These are phyloP conservation scores for Colletotrichum musicola DNA, from an alignment of 2,329 filamentous ascomycete species.

Conservation along the genomic window DNA sequence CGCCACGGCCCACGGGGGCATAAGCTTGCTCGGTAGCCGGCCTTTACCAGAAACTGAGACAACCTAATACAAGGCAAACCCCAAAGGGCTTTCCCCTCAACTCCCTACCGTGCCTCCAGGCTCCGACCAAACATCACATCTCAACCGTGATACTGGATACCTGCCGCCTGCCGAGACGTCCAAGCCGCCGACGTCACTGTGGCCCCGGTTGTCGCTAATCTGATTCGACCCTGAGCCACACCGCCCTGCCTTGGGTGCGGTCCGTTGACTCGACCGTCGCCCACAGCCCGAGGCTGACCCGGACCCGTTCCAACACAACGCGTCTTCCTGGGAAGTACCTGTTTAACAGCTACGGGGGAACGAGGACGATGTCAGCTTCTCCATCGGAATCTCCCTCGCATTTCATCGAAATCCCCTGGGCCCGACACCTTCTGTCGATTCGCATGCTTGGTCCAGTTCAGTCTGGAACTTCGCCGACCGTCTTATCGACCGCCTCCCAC, in stretches of 20 bases:
- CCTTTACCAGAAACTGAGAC: slow-evolving; percentile 19
- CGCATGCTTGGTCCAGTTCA: slow-evolving; percentile 10
- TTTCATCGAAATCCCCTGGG: slow-evolving; percentile 3
- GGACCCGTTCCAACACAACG: slow-evolving; percentile 7
- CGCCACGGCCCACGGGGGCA: background rate
- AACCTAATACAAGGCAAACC: background rate
- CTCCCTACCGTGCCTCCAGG: background rate
- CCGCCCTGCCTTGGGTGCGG: slow-evolving; percentile 11
- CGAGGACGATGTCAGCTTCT: slow-evolving; percentile 30
- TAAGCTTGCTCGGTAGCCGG: background rate
- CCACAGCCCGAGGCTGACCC: slow-evolving; percentile 6
- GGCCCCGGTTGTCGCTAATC: slow-evolving; percentile 15
- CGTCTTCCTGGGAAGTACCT: slow-evolving; percentile 9
- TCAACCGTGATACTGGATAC: background rate
- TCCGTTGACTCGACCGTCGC: slow-evolving; percentile 23
- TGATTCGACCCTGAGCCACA: slow-evolving; percentile 26
- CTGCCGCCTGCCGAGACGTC: slow-evolving; percentile 18
- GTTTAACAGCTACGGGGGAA: slow-evolving; percentile 8
- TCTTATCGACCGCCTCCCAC: slow-evolving; percentile 12
- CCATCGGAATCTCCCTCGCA: slow-evolving; percentile 7
- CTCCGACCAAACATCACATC: slow-evolving; percentile 15
- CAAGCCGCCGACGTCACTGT: slow-evolving; percentile 37
- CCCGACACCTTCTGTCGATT: background rate
- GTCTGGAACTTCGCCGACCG: slow-evolving; percentile 27
- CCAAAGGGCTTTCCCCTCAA: background rate